phyloP scores from a whole-genome alignment of 2,329 filamentous ascomycete species.

The Conoideocrella luteorostrata region DNA sequence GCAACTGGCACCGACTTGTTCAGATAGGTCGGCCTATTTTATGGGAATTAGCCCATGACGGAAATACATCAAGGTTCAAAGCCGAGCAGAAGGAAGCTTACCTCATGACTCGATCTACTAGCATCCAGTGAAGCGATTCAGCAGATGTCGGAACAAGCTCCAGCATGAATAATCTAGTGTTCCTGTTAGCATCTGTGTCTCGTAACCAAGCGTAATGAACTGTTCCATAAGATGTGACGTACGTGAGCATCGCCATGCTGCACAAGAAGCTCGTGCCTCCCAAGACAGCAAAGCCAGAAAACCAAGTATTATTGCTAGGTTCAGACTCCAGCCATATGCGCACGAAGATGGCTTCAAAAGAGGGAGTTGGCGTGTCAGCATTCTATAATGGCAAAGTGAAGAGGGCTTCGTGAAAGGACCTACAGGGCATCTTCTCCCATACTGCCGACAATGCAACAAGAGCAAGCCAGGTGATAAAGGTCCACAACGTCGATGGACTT shows the following conservation, averaged over 20 bases:
- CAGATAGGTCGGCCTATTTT: no score
- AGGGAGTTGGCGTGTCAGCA: neutral
- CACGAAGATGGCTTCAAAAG: neutral
- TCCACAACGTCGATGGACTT: neutral
- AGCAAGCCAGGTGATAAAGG: neutral
- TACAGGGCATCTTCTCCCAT: neutral
- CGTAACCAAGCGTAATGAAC: neutral
- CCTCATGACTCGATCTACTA: neutral
- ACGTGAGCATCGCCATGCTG: conserved; percentile 2
- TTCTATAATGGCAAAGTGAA: neutral
- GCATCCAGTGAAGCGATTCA: neutral
- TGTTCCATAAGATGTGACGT: conserved; percentile 1
- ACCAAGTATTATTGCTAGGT: neutral
- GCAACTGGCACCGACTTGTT: no score
- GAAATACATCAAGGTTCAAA: no score
- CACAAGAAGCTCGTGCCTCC: neutral
- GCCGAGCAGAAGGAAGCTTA: neutral
- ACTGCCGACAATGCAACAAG: neutral
- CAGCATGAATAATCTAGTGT: neutral
- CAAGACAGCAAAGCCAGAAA: neutral
- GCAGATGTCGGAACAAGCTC: neutral
- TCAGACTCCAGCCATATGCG: neutral
- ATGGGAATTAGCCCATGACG: no score
- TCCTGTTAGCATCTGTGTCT: neutral
- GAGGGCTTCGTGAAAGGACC: neutral